Evolutionary conservation across 257 asterid genomes (phyloP).

Genomic region (Scutellaria galericulata): DNA sequence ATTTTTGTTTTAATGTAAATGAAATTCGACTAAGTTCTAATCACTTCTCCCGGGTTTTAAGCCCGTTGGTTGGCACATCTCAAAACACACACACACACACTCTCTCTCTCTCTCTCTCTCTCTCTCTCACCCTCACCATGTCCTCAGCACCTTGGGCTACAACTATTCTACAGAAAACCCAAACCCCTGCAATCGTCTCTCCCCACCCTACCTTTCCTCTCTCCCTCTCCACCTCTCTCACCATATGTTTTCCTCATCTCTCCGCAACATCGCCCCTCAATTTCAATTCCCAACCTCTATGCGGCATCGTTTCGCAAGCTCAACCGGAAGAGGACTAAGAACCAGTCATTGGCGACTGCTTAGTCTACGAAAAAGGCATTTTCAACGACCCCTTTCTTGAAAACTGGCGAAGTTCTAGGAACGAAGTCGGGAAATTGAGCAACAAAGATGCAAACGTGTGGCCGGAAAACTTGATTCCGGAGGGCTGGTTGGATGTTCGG

Average conservation of each 20-base stretch:
- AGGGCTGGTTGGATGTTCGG: slow-evolving; percentile 73
- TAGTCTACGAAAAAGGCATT: slow-evolving; percentile 84
- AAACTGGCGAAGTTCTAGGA: slow-evolving; percentile 14
- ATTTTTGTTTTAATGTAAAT: too few relatives aligned
- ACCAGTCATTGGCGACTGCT: slow-evolving; percentile 75
- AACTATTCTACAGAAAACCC: slow-evolving; percentile 41
- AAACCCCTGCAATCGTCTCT: slow-evolving; percentile 34
- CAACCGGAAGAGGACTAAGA: slow-evolving; percentile 53
- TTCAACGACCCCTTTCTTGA: slow-evolving; percentile 75
- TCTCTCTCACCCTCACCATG: slow-evolving; percentile 18
- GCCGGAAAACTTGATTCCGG: slow-evolving; percentile 84
- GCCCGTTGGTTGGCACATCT: background rate
- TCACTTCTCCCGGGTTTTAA: background rate
- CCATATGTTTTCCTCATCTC: slow-evolving; percentile 33
- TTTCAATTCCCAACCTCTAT: slow-evolving; percentile 41
- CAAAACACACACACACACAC: too few relatives aligned
- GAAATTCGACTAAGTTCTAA: too few relatives aligned
- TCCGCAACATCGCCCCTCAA: slow-evolving; percentile 29
- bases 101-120: too few relatives aligned
- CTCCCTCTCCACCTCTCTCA: slow-evolving; percentile 33
- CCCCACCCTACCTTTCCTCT: slow-evolving; percentile 28
- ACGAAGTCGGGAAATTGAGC: slow-evolving; percentile 17
- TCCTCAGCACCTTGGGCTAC: slow-evolving; percentile 35
- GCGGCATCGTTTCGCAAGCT: slow-evolving; percentile 31
- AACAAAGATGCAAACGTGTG: slow-evolving; percentile 33